Base-by-base conservation (phyloP, 2,329 filamentous ascomycete genomes). In the Diaporthe eres region DNA sequence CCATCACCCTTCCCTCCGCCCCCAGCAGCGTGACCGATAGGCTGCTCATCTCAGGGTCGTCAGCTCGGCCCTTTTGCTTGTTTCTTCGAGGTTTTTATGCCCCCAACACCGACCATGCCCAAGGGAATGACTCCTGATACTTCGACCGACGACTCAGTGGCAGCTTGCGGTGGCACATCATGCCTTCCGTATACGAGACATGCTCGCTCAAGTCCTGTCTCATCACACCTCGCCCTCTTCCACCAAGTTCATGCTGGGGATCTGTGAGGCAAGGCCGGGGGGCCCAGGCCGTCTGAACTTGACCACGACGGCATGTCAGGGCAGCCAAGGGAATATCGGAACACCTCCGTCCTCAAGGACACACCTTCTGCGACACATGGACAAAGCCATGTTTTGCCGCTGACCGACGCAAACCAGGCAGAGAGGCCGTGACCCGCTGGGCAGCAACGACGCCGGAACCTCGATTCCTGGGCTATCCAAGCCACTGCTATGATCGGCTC, bases 261-360 rank as follows among this genome's bases (percentile, higher is more conserved):
- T 53, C 22, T 65, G 58, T 12, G 31, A 25, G 44, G 17, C 3
- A 10, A 4, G 10, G 17, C 49, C 49, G 12, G 49, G 65, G 65
- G n/a, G 4, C 65, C 65, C 49, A 70, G 13, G 49, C 65, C 65
- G 49, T 70, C 65, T 31, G 65, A 70, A 70, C 65, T 70, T 42
- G 13, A 22, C 22, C 49, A 31, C 65, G 31, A 42, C 65, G 12
- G 13, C 22, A 70, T 68, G 49, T 42, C 65, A 70, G 49, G 37
- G 51, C 47, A 39, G 65, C 65, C 34, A 70, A 42, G 49, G 34
- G 13, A 22, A 42, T 22, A 55, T 31, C 65, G 49, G 49, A 53
- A 70, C 47, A 55, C 34, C 65, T 53, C 47, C 65, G 28, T 42
- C 22, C 47, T 42, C 65, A 53, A 28, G 47, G 65, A 68, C 47